These are phyloP conservation scores for Lactuca saligna DNA, from an alignment of 129 eudicot genomes.

Conservation along the genomic window DNA sequence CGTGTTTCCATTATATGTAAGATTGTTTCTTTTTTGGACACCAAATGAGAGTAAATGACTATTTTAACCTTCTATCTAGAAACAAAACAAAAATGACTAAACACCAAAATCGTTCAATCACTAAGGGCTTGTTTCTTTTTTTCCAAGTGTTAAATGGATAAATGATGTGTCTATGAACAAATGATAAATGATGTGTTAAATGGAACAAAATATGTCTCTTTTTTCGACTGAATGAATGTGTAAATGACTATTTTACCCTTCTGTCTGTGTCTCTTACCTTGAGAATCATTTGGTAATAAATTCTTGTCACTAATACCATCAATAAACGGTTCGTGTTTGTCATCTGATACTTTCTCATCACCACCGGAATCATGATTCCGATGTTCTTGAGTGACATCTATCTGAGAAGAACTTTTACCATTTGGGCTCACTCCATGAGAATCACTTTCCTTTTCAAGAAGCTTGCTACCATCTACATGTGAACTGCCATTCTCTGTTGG, in stretches of 20 bases:
- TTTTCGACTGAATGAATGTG: not conserved
- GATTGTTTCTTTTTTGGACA: too few species aligned
- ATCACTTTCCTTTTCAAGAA: constrained; percentile 27
- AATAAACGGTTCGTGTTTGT: not conserved
- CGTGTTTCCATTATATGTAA: too few species aligned
- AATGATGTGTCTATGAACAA: not conserved
- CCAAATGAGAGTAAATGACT: not conserved
- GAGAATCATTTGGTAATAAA: constrained; percentile 35
- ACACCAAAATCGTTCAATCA: too few species aligned
- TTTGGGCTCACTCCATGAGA: constrained; percentile 30
- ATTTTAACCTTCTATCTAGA: too few species aligned
- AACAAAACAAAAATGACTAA: too few species aligned
- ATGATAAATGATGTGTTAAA: not conserved
- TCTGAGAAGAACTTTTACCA: constrained; percentile 1
- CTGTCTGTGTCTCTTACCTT: constrained; percentile 36
- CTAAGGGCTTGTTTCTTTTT: not conserved
- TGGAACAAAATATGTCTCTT: not conserved
- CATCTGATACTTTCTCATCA: constrained; percentile 23
- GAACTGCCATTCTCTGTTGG: constrained; percentile 46
- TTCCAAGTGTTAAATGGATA: not conserved
- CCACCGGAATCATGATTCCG: constrained; percentile 25
- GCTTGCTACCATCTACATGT: constrained; percentile 26
- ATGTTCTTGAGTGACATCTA: constrained; percentile 13
- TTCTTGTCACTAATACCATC: constrained; percentile 37
- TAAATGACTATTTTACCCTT: not conserved